Evolutionary conservation across 805 yeast species (phyloP).

Genomic region (Limtongozyma cylindracea): DNA sequence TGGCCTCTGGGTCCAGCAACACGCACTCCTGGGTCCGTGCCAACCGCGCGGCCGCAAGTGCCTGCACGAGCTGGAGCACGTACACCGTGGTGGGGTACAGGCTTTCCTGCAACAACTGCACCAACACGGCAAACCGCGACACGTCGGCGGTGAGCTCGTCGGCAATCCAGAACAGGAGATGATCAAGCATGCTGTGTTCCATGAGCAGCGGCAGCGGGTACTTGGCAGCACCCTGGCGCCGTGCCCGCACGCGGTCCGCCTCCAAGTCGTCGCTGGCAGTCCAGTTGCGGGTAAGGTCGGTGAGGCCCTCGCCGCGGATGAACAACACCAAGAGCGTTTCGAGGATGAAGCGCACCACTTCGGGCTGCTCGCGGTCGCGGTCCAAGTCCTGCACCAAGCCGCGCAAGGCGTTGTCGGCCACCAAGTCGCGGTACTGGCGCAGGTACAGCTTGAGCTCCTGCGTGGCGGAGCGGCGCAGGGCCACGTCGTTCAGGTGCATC

Average conservation of each 20-base stretch:
- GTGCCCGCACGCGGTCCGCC: conserved; percentile 9
- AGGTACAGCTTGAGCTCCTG: conserved; percentile 74
- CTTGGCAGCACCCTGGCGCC: conserved; percentile 50
- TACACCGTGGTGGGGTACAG: conserved; percentile 55
- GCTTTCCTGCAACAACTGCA: conserved; percentile 19
- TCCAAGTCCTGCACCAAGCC: conserved; percentile 41
- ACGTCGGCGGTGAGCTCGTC: conserved; percentile 60
- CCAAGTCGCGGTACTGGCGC: conserved; percentile 72
- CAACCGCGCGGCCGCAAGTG: conserved; percentile 58
- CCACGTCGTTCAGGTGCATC: conserved; percentile 53
- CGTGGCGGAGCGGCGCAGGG: conserved; percentile 81
- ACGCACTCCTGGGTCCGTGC: conserved; percentile 48
- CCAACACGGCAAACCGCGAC: conserved; percentile 6
- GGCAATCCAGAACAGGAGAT: conserved; percentile 83
- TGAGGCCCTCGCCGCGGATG: conserved; percentile 39
- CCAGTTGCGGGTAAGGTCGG: conserved; percentile 44
- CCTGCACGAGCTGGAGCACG: conserved; percentile 64
- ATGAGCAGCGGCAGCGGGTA: conserved; percentile 49
- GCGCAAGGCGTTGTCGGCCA: conserved; percentile 66
- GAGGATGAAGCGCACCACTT: conserved; percentile 50
- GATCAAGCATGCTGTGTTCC: conserved; percentile 39
- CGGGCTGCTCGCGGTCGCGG: conserved; percentile 44
- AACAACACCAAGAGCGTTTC: conserved; percentile 73
- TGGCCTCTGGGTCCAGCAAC: conserved; percentile 50
- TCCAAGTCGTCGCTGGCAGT: conserved; percentile 27